Evolutionary conservation across 2,329 filamentous ascomycete species (phyloP).

Genomic region (Hymenoscyphus salicellus): DNA sequence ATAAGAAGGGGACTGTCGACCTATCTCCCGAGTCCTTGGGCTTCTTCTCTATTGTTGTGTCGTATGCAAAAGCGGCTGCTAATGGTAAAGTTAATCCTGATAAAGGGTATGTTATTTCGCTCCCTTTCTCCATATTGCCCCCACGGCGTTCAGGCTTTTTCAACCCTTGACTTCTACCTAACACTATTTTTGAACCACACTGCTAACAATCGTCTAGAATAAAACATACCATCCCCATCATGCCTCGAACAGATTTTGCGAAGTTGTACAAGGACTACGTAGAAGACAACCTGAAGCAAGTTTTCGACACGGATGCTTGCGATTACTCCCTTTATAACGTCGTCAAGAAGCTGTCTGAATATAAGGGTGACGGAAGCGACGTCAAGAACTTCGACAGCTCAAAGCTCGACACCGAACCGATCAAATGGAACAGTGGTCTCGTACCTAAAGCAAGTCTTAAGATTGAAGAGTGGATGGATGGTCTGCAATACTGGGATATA

Average conservation of each 20-base stretch:
- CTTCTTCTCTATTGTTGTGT: not conserved
- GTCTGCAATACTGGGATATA: not conserved
- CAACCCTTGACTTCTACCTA: not conserved
- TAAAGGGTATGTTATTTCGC: not conserved
- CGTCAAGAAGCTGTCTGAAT: not conserved
- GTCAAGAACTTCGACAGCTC: slow-evolving; percentile 1
- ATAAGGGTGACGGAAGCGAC: not conserved
- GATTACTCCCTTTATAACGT: not conserved
- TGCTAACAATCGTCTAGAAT: not conserved
- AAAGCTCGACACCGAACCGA: not conserved
- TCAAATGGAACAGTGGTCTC: not conserved
- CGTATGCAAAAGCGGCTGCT: not conserved
- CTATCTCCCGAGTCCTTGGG: not conserved
- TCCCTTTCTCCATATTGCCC: too few species aligned
- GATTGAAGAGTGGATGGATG: not conserved
- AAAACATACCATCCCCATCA: not conserved
- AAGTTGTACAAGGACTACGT: not conserved
- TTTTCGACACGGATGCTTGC: not conserved
- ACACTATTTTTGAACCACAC: not conserved
- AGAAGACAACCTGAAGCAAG: not conserved
- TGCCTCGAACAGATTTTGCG: not conserved
- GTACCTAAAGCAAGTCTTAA: not conserved
- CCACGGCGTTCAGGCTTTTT: not conserved
- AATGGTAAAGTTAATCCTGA: not conserved
- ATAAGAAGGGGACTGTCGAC: not conserved